phyloP scores from a whole-genome alignment of 345 rosid genomes.

The Theobroma cacao region DNA sequence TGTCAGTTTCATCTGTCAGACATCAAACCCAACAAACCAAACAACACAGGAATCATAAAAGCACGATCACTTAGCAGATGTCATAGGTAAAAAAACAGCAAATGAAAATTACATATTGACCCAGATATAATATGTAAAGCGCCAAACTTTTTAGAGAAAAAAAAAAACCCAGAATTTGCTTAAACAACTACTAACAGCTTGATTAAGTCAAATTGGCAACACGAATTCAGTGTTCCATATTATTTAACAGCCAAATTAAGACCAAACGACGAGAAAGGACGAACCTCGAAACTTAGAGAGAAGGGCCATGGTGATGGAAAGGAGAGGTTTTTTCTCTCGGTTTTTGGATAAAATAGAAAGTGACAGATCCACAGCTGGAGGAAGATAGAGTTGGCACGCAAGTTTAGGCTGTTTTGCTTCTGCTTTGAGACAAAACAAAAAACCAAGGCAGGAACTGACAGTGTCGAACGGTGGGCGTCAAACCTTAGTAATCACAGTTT shows the following conservation, averaged over 20 bases:
- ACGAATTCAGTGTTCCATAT: neutral
- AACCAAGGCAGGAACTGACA: no score
- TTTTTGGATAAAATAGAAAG: no score
- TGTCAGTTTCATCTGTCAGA: conserved; percentile 31
- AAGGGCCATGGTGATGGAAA: no score
- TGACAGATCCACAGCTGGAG: neutral
- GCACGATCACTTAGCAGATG: neutral
- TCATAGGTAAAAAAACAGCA: neutral
- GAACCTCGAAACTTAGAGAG: no score
- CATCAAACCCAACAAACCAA: neutral
- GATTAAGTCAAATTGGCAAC: neutral
- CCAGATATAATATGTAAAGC: neutral
- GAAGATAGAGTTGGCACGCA: neutral
- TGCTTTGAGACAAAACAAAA: no score
- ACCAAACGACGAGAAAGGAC: neutral
- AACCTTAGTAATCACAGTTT: no score
- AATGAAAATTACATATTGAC: neutral
- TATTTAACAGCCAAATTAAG: neutral
- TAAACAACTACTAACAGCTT: neutral
- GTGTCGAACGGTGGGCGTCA: no score
- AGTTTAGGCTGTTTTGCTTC: neutral
- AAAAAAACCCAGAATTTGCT: neutral
- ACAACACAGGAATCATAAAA: neutral
- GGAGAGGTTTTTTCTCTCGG: no score
- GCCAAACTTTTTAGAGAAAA: neutral